phyloP scores from a whole-genome alignment of 1,139 yeast genomes.

The Suhomyces terraborum region DNA sequence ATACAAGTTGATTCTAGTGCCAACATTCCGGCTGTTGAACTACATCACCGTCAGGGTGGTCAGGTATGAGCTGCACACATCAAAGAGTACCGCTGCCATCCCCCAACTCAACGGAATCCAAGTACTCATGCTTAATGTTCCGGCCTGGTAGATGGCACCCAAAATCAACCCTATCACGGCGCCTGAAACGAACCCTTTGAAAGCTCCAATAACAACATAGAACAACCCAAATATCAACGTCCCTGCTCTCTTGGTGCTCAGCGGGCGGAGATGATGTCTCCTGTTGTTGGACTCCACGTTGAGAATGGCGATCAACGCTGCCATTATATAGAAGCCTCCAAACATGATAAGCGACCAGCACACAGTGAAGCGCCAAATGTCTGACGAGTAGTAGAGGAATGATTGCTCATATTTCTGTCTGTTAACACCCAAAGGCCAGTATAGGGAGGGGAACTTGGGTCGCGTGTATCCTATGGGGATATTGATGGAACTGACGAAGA shows the following conservation, averaged over 20 bases:
- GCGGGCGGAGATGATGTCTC: constrained; percentile 21
- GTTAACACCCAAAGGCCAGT: constrained; percentile 64
- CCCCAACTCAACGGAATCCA: constrained; percentile 93
- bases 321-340: constrained; percentile 60
- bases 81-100: constrained; percentile 62
- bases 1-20: background rate
- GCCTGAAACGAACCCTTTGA: constrained; percentile 71
- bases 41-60: constrained; percentile 39
- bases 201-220: constrained; percentile 56
- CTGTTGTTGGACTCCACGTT: constrained; percentile 30
- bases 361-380: constrained; percentile 84
- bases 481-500: constrained; percentile 43
- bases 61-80: constrained; percentile 64
- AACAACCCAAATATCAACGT: constrained; percentile 41
- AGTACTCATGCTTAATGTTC: constrained; percentile 80
- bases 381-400: constrained; percentile 65
- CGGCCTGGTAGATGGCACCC: constrained; percentile 72
- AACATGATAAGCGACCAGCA: constrained; percentile 78
- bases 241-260: constrained; percentile 18
- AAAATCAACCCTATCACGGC: constrained; percentile 68
- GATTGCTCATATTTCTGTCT: constrained; percentile 48
- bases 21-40: background rate
- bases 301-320: constrained; percentile 64
- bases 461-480: constrained; percentile 80
- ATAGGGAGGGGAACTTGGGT: constrained; percentile 80